Conservation (phyloP, 2,329 filamentous ascomycete genomes). For the Epichloe scottii region DNA sequence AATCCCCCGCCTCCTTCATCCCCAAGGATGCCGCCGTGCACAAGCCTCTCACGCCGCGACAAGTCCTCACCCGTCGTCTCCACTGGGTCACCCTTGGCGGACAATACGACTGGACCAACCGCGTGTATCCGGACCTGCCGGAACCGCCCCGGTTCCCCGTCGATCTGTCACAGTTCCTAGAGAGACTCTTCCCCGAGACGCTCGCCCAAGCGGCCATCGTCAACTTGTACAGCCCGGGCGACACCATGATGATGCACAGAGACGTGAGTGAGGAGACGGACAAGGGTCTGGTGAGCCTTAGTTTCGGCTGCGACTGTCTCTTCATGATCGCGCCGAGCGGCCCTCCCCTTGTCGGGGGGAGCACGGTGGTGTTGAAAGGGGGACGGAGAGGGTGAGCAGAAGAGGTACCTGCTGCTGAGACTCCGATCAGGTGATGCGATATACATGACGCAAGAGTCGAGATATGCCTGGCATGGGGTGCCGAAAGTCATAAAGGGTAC, state of each 20-base stretch:
- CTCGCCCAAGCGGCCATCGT: constrained; percentile 81
- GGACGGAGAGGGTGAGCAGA: constrained; percentile 16
- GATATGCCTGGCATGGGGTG: constrained; percentile 93
- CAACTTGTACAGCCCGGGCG: constrained; percentile 82
- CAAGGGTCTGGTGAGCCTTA: constrained; percentile 70
- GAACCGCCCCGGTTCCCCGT: constrained; percentile 58
- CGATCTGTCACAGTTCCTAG: constrained; percentile 58
- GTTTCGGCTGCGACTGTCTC: constrained; percentile 78
- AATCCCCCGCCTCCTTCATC: constrained; percentile 39
- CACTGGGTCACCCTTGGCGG: constrained; percentile 92
- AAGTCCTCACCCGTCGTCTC: constrained; percentile 65
- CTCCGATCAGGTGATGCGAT: constrained; percentile 79
- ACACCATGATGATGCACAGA: constrained; percentile 84
- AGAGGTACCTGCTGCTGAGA: constrained; percentile 46
- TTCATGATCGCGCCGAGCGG: constrained; percentile 66
- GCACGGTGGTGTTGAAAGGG: constrained; percentile 5
- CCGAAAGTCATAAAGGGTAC: constrained; percentile 72
- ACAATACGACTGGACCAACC: constrained; percentile 91
- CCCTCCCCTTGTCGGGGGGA: constrained; percentile 11
- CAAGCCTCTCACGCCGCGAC: constrained; percentile 55
- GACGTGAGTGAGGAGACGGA: constrained; percentile 83
- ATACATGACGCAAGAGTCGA: constrained; percentile 70
- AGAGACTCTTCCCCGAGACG: constrained; percentile 62
- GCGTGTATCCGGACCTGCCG: constrained; percentile 57
- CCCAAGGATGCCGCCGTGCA: constrained; percentile 67